Base-by-base conservation (phyloP, 2,329 filamentous ascomycete species). In the Calonectria leucothoes region DNA sequence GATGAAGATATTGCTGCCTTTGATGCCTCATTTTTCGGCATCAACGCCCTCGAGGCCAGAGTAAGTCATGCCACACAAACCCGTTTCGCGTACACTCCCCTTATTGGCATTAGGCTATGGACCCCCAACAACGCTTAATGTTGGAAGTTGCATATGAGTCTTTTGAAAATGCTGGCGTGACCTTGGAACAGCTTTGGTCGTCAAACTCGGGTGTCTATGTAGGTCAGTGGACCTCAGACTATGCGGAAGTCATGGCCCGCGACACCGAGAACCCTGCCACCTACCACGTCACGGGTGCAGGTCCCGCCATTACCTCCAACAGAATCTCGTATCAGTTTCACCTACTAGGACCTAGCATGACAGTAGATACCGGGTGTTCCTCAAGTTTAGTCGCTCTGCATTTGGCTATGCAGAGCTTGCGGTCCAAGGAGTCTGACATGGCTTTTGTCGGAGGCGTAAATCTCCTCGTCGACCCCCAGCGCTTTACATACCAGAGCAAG, bases 311-410 rank as follows among this genome's bases (percentile, higher is more conserved):
- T 42, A 71, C 87, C 17, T 82, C 86, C 0, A 88, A 88, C 74
- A 82, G 87, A n/a, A 78, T 89, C 10, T 88, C 86, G 0, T 88
- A 89, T 78, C 85, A 84, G 65, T 89, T 86, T 76, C 84, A 90
- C 74, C 84, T 89, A 48, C 77, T 77, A 14, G 88, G 88, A 0
- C 86, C 88, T 0, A 87, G 85, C 35, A 81, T 88, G 77, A 88
- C 87, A 0, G 81, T 89, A 8, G 87, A 90, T 71, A 90, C 89
- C 0, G 89, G 86, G 0, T 90, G 89, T 75, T 89, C 88, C 0
- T 84, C 86, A 27, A 87, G 85, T 70, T 77, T 90, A 8, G 84
- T 87, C 4, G 87, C 87, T 0, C 80, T 90, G 1, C 86, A 90
- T 72, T 80, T 86, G 27, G 89, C 88, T 3, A 72, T 78, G 6